Percentiles rank a stretch among this genome's conserved stretches.
Conservation (phyloP, 2,329 filamentous ascomycete species). For the Alternaria brassicicola region DNA sequence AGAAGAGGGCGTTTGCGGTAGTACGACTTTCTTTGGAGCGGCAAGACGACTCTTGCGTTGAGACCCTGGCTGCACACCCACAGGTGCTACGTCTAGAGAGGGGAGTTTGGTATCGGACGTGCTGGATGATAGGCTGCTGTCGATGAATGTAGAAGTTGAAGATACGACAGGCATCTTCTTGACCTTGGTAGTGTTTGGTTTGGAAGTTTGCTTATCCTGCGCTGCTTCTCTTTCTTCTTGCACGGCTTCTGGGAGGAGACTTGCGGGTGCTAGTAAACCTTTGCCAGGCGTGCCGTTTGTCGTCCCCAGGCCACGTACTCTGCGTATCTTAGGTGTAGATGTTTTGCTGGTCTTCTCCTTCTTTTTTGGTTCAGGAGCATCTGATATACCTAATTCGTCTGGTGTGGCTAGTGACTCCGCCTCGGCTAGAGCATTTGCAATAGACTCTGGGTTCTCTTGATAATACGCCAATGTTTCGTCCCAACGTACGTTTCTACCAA, state of each 20-base stretch:
- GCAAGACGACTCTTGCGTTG: conserved; percentile 44
- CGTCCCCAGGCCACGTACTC: conserved; percentile 42
- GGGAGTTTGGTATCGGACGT: conserved; percentile 24
- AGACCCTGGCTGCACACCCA: conserved; percentile 23
- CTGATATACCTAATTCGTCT: conserved; percentile 39
- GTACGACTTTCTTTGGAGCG: conserved; percentile 42
- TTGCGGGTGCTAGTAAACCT: conserved; percentile 37
- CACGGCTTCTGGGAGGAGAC: conserved; percentile 38
- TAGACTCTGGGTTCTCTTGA: conserved; percentile 47
- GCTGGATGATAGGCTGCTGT: conserved; percentile 13
- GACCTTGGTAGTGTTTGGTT: conserved; percentile 26
- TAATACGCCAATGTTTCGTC: conserved; percentile 55
- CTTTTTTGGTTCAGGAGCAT: conserved; percentile 30
- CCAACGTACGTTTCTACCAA: conserved; percentile 52
- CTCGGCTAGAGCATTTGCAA: conserved; percentile 36
- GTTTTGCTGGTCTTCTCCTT: conserved; percentile 30
- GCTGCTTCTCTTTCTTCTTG: conserved; percentile 31
- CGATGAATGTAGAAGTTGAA: conserved; percentile 3
- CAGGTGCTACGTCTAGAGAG: conserved; percentile 27
- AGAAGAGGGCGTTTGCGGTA: conserved; percentile 28
- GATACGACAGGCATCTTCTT: conserved; percentile 33
- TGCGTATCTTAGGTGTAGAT: conserved; percentile 42
- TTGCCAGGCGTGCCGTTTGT: conserved; percentile 49
- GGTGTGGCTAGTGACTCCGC: conserved; percentile 40
- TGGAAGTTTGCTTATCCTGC: conserved; percentile 21